These are phyloP conservation scores for Termitomyces eurrhizus DNA, from an alignment of 768 basidiomycete species.

Conservation along the genomic window DNA sequence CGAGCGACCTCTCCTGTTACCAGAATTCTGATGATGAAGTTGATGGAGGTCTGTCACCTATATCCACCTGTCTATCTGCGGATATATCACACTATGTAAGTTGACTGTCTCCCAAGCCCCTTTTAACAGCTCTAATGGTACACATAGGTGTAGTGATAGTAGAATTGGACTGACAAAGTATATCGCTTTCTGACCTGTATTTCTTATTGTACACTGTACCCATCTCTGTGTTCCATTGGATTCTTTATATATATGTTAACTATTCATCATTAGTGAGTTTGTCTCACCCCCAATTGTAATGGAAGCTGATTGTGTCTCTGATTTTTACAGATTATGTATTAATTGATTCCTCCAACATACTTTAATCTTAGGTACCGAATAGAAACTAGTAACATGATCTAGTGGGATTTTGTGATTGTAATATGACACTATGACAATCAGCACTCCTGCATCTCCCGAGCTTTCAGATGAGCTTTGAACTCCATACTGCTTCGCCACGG, in stretches of 20 bases:
- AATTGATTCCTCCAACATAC: not conserved
- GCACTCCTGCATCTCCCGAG: not conserved
- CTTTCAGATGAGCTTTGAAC: conserved; percentile 45
- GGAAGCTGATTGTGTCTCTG: conserved; percentile 14
- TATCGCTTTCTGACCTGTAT: conserved; percentile 9
- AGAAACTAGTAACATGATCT: conserved; percentile 6
- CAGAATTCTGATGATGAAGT: conserved; percentile 15
- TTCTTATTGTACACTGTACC: conserved; percentile 16
- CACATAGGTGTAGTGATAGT: conserved; percentile 11
- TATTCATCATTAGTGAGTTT: conserved; percentile 18
- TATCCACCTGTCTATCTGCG: conserved; percentile 24
- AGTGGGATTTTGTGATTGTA: conserved; percentile 1
- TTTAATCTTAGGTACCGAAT: conserved; percentile 3
- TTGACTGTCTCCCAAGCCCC: conserved; percentile 6
- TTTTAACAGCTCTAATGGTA: not conserved
- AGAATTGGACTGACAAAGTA: not conserved
- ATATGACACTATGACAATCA: not conserved
- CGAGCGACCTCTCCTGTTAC: conserved; percentile 12
- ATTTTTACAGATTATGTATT: conserved; percentile 19
- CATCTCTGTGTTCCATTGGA: conserved; percentile 1
- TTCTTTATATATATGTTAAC: conserved; percentile 9
- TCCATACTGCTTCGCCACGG: conserved; percentile 48
- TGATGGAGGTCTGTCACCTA: conserved; percentile 17
- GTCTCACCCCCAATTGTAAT: conserved; percentile 4
- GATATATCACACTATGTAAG: conserved; percentile 32